Evolutionary conservation across 148 eudicot genomes (phyloP).

Genomic region (Camellia lanceoleosa): DNA sequence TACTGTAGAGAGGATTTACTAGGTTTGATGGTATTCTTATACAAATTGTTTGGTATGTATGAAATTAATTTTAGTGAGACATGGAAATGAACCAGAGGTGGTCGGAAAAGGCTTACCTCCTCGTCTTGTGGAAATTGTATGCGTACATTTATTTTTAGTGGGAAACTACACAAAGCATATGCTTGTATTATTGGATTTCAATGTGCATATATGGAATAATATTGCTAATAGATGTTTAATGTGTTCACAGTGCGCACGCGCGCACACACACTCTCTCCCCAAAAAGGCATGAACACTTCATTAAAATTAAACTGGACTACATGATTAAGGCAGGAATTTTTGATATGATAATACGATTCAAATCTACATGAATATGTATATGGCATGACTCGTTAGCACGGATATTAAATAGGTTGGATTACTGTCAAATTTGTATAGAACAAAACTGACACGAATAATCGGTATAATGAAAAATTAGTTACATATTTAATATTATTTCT

Average conservation of each 20-base stretch:
- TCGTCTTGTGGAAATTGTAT: neutral
- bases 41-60: no score
- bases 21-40: constrained; percentile 2
- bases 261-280: neutral
- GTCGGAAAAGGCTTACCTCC: no score
- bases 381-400: neutral
- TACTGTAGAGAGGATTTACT: constrained; percentile 91
- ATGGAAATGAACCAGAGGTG: neutral
- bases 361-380: neutral
- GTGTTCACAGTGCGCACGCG: no score
- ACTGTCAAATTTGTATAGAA: neutral
- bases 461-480: neutral
- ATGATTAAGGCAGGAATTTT: neutral
- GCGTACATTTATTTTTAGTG: neutral
- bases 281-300: neutral
- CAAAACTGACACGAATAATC: neutral
- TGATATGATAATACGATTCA: neutral
- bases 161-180: no score
- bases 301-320: neutral
- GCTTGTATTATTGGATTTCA: no score
- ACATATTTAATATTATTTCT: neutral
- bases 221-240: no score
- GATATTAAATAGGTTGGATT: no score
- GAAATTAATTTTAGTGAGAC: neutral
- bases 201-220: no score